Evolutionary conservation across 2,329 filamentous ascomycete genomes (phyloP), one percentile per base, ranked within the genome.

Genomic region (Neocatenulostroma microsporum): DNA sequence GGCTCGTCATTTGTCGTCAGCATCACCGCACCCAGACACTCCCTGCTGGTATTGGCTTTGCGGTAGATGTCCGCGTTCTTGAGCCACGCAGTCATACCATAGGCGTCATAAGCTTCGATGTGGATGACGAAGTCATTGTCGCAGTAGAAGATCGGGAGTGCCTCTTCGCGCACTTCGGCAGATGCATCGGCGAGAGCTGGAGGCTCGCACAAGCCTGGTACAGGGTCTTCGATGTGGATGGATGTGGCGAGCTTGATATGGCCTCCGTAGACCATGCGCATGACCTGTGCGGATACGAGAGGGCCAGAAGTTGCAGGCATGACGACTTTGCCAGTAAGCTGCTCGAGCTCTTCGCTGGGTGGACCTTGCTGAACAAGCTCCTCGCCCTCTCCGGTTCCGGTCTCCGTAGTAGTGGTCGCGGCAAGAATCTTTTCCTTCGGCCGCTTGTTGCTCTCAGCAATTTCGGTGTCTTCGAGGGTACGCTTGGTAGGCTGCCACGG

Each of bases 111-210:
- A 4, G 14, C 17, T 7, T 7, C 7, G 24, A 30, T 15, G 4
- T 29, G 10, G 9, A 36, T 5, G 5, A 20, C 8, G 34, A 36
- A 36, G 24, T 13, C n/a, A 19, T 36, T 30, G 34, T 29, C 34
- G 24, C 18, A 21, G 26, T 36, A 36, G 34, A 29, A 36, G 9
- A 24, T 17, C 8, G 24, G 34, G 7, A 29, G 24, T 12, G 15
- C 34, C 15, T 36, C 34, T 6, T 30, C 9, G 26, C 19, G 19
- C 24, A 20, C 14, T 10, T 17, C 11, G 7, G 5, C 21, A 14
- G 21, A 6, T 5, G 23, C 11, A 6, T 17, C 8, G n/a, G 10
- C 21, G 9, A 34, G 21, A 4, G 11, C 21, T 9, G 5, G 11
- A 4, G 32, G 32, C 23, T 34, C 32, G 32, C 15, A 30, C 14